Conservation (phyloP, 176 grass and related monocot genomes). For the Avena sativa region DNA sequence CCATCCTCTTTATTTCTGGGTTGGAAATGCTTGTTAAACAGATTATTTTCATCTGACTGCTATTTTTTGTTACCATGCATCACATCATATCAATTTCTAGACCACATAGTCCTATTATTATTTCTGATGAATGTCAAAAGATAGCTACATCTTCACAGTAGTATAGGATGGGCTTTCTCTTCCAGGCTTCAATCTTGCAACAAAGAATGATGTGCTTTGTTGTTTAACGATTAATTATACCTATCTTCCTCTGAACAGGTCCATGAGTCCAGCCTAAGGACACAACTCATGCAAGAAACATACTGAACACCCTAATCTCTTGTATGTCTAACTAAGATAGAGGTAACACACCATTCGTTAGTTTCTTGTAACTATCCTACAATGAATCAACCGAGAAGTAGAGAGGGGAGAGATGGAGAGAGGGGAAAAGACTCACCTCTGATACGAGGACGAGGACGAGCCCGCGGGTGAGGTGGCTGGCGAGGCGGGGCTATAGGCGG, state of each 20-base stretch:
- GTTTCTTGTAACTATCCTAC: constrained; percentile 46
- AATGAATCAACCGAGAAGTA: too few relatives aligned
- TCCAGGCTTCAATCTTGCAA: not conserved
- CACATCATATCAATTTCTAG: not conserved
- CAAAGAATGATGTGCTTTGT: not conserved
- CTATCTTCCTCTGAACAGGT: constrained; percentile 59
- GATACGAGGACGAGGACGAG: too few relatives aligned
- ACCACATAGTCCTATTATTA: too few relatives aligned
- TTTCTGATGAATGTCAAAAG: not conserved
- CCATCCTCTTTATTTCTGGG: too few relatives aligned
- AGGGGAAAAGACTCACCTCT: too few relatives aligned
- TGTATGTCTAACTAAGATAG: constrained; percentile 60
- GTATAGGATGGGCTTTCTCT: not conserved
- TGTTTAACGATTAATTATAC: too few relatives aligned
- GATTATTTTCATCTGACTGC: too few relatives aligned
- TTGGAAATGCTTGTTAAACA: too few relatives aligned
- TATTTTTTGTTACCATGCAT: too few relatives aligned
- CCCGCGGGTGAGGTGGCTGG: too few relatives aligned
- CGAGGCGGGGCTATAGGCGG: too few relatives aligned
- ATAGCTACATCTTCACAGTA: not conserved
- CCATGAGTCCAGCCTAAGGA: constrained; percentile 84
- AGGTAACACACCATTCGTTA: constrained; percentile 63
- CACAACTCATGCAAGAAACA: constrained; percentile 77
- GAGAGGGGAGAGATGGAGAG: too few relatives aligned
- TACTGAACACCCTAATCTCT: constrained; percentile 49